These are phyloP conservation scores for Saprolegnia parasitica DNA, from an alignment of 352 stramenopile genomes.

Conservation along the genomic window DNA sequence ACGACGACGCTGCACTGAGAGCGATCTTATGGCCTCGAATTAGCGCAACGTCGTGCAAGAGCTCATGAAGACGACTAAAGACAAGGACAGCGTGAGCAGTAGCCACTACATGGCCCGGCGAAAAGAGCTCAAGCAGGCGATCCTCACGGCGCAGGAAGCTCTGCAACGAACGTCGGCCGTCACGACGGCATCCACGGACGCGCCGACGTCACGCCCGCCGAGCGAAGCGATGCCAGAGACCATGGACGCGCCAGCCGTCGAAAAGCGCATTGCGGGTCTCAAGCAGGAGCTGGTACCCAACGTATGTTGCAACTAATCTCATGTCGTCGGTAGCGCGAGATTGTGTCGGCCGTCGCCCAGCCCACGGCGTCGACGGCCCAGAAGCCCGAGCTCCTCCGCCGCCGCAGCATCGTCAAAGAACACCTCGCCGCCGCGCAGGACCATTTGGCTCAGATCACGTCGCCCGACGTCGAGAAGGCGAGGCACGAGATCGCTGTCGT, in stretches of 20 bases:
- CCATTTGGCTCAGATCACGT: background rate
- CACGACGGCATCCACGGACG: background rate
- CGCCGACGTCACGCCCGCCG: background rate
- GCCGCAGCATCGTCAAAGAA: constrained; percentile 16
- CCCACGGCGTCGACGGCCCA: background rate
- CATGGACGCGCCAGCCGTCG: background rate
- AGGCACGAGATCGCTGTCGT: constrained; percentile 4
- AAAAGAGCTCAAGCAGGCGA: constrained; percentile 18
- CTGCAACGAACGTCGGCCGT: background rate
- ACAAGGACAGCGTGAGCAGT: background rate
- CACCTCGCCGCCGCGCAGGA: constrained; percentile 18
- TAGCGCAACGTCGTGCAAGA: constrained; percentile 6
- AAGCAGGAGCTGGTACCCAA: constrained; percentile 22
- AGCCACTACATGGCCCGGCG: constrained; percentile 11
- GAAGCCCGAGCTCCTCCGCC: constrained; percentile 20
- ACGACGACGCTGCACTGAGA: background rate
- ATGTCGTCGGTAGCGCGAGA: constrained; percentile 4
- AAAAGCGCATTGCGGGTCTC: constrained; percentile 13
- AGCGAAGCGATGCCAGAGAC: background rate
- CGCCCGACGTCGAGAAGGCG: background rate
- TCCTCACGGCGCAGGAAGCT: background rate
- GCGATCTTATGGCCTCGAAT: background rate
- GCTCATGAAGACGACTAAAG: background rate
- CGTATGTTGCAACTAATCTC: background rate
- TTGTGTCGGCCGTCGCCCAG: constrained; percentile 11